These are phyloP conservation scores for Daldinia loculata DNA, from an alignment of 495 filamentous ascomycete genomes.

Conservation along the genomic window DNA sequence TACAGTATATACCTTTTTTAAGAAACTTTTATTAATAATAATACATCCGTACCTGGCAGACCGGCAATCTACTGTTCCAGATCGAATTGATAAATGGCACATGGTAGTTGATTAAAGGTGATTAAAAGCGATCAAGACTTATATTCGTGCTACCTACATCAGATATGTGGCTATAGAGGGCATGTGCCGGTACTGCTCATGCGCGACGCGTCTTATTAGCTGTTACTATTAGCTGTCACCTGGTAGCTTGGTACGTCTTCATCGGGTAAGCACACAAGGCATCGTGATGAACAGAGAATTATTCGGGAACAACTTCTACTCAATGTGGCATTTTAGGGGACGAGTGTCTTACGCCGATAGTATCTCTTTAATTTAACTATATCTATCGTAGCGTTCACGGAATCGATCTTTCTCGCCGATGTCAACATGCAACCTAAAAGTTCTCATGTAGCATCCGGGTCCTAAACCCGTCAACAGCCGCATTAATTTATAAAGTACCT, in stretches of 20 bases:
- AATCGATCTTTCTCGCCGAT: constrained; percentile 12
- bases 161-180: not conserved
- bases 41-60: constrained; percentile 28
- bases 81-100: constrained; percentile 18
- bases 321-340: too few relatives aligned
- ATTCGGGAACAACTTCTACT: not conserved
- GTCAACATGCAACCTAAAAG: constrained; percentile 8
- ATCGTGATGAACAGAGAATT: not conserved
- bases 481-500: constrained; percentile 22
- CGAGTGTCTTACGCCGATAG: too few relatives aligned
- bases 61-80: constrained; percentile 34
- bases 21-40: not conserved
- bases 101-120: constrained; percentile 7
- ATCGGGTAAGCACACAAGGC: constrained; percentile 3
- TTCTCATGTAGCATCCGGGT: constrained; percentile 24
- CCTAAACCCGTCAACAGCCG: constrained; percentile 28
- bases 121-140: not conserved
- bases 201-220: not conserved
- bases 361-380: not conserved
- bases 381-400: not conserved
- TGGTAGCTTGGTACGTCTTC: not conserved
- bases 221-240: not conserved
- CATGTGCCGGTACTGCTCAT: not conserved
- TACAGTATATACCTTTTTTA: not conserved
- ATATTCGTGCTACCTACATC: not conserved